These are phyloP conservation scores for Alternaria angustiovoidea DNA, from an alignment of 2,329 filamentous ascomycete genomes.

Conservation along the genomic window DNA sequence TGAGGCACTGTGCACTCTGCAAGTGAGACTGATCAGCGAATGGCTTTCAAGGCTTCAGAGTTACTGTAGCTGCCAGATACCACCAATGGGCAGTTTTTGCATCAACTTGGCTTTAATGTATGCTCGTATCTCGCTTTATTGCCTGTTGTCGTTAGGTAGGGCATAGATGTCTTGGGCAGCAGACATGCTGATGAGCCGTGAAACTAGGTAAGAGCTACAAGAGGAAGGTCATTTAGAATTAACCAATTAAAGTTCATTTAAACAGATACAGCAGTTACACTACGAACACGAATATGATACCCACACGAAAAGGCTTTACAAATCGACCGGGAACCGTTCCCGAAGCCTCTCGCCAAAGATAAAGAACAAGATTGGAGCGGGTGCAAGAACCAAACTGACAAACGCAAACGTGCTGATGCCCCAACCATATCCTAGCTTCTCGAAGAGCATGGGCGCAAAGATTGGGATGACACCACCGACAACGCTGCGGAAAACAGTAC, in stretches of 20 bases:
- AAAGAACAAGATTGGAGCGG: constrained; percentile 60
- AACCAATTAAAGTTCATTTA: background rate
- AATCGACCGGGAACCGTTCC: constrained; percentile 49
- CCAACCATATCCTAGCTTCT: constrained; percentile 59
- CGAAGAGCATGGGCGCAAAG: constrained; percentile 55
- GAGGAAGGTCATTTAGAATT: background rate
- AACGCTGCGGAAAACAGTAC: constrained; percentile 57
- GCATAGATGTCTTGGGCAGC: background rate
- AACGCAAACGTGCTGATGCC: constrained; percentile 61
- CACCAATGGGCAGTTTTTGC: background rate
- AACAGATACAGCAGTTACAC: background rate
- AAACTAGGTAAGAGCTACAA: background rate
- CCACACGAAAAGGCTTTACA: constrained; percentile 15
- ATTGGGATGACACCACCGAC: constrained; percentile 59
- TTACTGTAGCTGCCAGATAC: background rate
- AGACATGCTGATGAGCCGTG: background rate
- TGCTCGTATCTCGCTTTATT: background rate
- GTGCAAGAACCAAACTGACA: constrained; percentile 54
- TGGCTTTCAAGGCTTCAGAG: background rate
- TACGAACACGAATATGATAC: background rate
- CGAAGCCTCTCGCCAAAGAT: constrained; percentile 57
- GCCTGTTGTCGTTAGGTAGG: background rate
- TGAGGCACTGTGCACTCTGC: background rate
- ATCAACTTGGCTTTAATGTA: background rate
- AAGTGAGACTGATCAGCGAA: background rate